A percentile compares a stretch with the other conserved stretches of the same genome.
These are phyloP conservation scores for Pseudogymnoascus sp. DNA, from an alignment of 2,329 filamentous ascomycete genomes.

Conservation along the genomic window DNA sequence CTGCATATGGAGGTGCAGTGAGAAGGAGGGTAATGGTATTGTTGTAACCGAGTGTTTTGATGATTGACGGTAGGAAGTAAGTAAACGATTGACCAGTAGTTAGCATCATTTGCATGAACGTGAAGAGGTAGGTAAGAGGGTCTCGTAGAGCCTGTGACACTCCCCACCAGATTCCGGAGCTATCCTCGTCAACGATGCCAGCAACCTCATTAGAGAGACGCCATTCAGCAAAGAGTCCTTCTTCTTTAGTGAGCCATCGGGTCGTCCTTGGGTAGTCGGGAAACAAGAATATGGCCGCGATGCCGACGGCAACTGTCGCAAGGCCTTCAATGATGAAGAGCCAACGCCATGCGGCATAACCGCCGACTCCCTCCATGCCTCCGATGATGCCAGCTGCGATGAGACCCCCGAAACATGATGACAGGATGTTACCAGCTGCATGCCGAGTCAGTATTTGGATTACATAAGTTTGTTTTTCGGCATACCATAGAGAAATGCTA, in stretches of 20 bases:
- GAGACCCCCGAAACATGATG: slow-evolving; percentile 53
- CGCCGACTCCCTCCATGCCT: slow-evolving; percentile 48
- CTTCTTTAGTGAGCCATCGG: slow-evolving; percentile 41
- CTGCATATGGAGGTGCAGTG: slow-evolving; percentile 30
- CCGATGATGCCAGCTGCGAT: slow-evolving; percentile 51
- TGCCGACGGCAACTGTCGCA: slow-evolving; percentile 4
- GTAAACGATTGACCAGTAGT: slow-evolving; percentile 11
- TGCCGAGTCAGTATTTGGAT: neutral
- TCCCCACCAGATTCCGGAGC: neutral
- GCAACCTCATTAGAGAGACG: slow-evolving; percentile 28
- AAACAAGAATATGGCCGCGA: neutral
- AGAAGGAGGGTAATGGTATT: slow-evolving; percentile 25
- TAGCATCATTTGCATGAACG: neutral
- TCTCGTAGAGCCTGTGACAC: neutral
- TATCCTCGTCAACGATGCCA: neutral
- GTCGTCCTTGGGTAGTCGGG: slow-evolving; percentile 26
- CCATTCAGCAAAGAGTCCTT: slow-evolving; percentile 46
- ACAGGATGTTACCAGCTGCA: slow-evolving; percentile 48
- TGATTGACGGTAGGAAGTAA: slow-evolving; percentile 29
- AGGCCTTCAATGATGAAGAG: slow-evolving; percentile 14
- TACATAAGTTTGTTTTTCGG: neutral
- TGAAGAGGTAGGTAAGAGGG: neutral
- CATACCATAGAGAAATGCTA: slow-evolving; percentile 23
- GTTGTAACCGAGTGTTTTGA: slow-evolving; percentile 24
- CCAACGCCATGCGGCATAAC: slow-evolving; percentile 38